Base-by-base conservation (phyloP, 2,329 filamentous ascomycete genomes). In the Diplodia sapinea region DNA sequence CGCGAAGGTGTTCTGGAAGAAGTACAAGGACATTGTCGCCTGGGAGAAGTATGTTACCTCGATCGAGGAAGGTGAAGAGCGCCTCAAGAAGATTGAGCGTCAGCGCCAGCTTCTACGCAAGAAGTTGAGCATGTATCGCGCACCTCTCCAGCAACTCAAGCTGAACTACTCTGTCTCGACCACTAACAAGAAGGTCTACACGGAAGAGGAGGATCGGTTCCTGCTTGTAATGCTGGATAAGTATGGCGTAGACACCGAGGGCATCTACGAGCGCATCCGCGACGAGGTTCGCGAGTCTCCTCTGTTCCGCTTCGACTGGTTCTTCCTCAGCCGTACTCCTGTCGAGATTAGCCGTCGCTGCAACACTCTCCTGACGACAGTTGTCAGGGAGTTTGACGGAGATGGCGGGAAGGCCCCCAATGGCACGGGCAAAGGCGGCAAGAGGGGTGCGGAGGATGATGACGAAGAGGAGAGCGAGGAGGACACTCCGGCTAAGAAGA, bases 141-240 rank as follows among this genome's bases (percentile, higher is more conserved):
- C 98, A 61, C 96, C 95, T 29, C 86, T 99, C 17, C 95, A 99
- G 79, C 95, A 99, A 80, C 88, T 99, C 75, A 97, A 97, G 84
- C 93, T 99, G 83, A 98, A 97, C 82, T 99, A 99, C 80, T 97
- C 94, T 0, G 95, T 99, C 33, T 97, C 93, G 7, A 99, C 95
- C 2, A 99, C 96, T 11, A 99, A 99, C 87, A 99, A 99, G 84
- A 99, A 99, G 83, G 94, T 99, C 0, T 99, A 99, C 78, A 98
- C 94, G 0, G 96, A 99, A 77, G 95, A 99, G 77, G 95, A 99
- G 79, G 95, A 99, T 77, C 88, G 95, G 3, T 99, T 99, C 81
- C 81, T 99, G 64, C 85, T 99, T 40, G 94, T 99, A 61, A 90
- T 97, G 81, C 85, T 99, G 6, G 93, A 99, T 80, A 92, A 90